Evolutionary conservation across 2,329 filamentous ascomycete species (phyloP), one percentile per base, ranked within the genome.

Genomic region (Aspergillus ochraceoroseus): DNA sequence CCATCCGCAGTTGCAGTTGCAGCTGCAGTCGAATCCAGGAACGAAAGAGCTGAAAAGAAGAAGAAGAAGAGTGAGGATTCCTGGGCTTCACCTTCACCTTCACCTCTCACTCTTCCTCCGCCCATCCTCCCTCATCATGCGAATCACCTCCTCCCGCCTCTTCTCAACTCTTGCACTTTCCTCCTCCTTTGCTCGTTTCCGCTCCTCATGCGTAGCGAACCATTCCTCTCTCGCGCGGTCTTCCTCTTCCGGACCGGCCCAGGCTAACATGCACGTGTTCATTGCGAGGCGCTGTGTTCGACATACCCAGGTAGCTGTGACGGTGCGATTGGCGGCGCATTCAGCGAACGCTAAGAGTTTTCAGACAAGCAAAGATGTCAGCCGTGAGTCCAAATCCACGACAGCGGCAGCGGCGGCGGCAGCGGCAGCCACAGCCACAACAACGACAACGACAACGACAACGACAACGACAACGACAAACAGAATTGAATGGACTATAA

Each of bases 271-370:
- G 71, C 92, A 98, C 47, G 72, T 75, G 70, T 98, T 98, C 92
- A 98, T 98, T 23, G 76, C 74, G 48, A 83, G 80, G 57, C 88
- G 84, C 59, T 89, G 76, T 33, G 75, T 68, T 38, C 87, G 83
- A 71, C 92, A 98, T 38, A 81, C 77, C 73, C 92, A 95, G 8
- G 88, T 84, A 43, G 92, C 85, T 41, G 83, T 88, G 55, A 96
- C 79, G 4, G 89, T 96, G 51, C 87, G 85, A 60, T 83, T 82
- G 34, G 83, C 75, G 38, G 89, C 89, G 74, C 92, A 98, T 52
- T 83, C 81, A 43, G 92, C 92, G 63, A 98, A 98, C 47, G 85
- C 90, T 95, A n/a, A n/a, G n/a, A n/a, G n/a, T n/a, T n/a, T n/a
- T n/a, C n/a, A n/a, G n/a, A n/a, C n/a, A n/a, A n/a, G n/a, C n/a